Conservation (phyloP, 1,284 basidiomycete species). For the Rhodotorula sp. region DNA sequence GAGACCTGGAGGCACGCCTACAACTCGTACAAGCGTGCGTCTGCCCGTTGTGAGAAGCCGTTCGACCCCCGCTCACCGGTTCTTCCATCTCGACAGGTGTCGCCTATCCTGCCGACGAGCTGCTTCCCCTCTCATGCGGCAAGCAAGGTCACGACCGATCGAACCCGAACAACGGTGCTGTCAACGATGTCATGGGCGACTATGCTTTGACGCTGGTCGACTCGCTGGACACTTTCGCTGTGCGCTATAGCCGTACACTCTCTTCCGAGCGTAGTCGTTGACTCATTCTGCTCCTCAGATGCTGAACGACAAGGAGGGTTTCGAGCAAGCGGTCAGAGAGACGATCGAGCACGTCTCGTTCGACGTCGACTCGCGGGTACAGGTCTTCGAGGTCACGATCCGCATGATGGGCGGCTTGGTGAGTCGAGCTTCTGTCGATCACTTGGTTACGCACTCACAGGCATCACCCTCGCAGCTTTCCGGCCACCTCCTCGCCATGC, state of each 20-base stretch:
- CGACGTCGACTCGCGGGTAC: slow-evolving; percentile 63
- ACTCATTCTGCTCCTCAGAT: slow-evolving; percentile 46
- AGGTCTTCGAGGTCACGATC: slow-evolving; percentile 68
- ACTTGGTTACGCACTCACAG: no score
- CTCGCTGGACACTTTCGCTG: slow-evolving; percentile 73
- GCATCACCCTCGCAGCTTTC: slow-evolving; percentile 55
- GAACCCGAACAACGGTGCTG: slow-evolving; percentile 48
- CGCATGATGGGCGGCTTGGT: slow-evolving; percentile 67
- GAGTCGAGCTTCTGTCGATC: background rate
- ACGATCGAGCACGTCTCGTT: slow-evolving; percentile 75
- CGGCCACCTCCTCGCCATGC: slow-evolving; percentile 72
- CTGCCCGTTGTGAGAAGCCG: background rate
- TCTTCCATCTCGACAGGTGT: slow-evolving; percentile 1
- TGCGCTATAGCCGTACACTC: background rate
- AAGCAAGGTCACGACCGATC: slow-evolving; percentile 74
- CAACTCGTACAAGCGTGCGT: slow-evolving; percentile 28
- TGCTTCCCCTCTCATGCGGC: slow-evolving; percentile 79
- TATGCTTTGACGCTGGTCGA: slow-evolving; percentile 79
- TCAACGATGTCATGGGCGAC: slow-evolving; percentile 82
- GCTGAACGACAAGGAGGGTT: slow-evolving; percentile 66
- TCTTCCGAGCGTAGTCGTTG: no score
- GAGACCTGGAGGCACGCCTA: slow-evolving; percentile 35
- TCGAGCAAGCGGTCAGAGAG: slow-evolving; percentile 70
- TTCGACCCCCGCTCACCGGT: background rate
- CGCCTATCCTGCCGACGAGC: slow-evolving; percentile 55